A percentile compares a stretch with the other conserved stretches of the same genome.
phyloP scores from a whole-genome alignment of 208 protist species.

The Leishmania arabica region DNA sequence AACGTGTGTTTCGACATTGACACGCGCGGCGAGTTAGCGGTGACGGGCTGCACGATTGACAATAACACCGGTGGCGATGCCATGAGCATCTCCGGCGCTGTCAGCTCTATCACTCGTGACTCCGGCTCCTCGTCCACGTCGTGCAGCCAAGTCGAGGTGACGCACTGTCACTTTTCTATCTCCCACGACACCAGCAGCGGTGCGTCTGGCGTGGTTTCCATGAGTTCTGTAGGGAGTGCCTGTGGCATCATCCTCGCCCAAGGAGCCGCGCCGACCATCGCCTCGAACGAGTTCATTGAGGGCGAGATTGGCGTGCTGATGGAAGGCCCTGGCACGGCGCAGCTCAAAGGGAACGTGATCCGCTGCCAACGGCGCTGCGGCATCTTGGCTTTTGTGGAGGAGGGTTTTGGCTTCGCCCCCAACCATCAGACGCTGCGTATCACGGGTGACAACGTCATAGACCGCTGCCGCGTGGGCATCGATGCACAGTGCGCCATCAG shows the following conservation, averaged over 20 bases:
- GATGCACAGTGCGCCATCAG: conserved; percentile 61
- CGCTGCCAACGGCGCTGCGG: conserved; percentile 75
- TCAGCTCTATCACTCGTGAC: conserved; percentile 37
- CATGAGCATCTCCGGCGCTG: conserved; percentile 44
- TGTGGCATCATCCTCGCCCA: conserved; percentile 76
- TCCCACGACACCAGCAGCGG: conserved; percentile 3
- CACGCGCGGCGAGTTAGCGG: conserved; percentile 65
- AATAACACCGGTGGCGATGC: conserved; percentile 64
- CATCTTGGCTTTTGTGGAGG: conserved; percentile 67
- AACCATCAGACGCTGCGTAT: conserved; percentile 57
- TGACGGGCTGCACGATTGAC: conserved; percentile 62
- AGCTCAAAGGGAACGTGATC: conserved; percentile 74
- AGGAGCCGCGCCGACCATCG: conserved; percentile 66
- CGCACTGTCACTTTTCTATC: conserved; percentile 70
- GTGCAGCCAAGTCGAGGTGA: conserved; percentile 62
- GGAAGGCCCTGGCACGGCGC: conserved; percentile 58
- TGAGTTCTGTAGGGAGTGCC: conserved; percentile 27
- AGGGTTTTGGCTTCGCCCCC: conserved; percentile 31
- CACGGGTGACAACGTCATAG: conserved; percentile 81
- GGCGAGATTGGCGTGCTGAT: conserved; percentile 82
- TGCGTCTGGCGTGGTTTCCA: not conserved
- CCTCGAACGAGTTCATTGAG: conserved; percentile 68
- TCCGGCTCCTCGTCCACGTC: conserved; percentile 13
- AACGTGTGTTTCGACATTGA: conserved; percentile 68
- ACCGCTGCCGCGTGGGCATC: conserved; percentile 79